Evolutionary conservation across 768 basidiomycete genomes (phyloP).

Genomic region (Clavaria fumosa): DNA sequence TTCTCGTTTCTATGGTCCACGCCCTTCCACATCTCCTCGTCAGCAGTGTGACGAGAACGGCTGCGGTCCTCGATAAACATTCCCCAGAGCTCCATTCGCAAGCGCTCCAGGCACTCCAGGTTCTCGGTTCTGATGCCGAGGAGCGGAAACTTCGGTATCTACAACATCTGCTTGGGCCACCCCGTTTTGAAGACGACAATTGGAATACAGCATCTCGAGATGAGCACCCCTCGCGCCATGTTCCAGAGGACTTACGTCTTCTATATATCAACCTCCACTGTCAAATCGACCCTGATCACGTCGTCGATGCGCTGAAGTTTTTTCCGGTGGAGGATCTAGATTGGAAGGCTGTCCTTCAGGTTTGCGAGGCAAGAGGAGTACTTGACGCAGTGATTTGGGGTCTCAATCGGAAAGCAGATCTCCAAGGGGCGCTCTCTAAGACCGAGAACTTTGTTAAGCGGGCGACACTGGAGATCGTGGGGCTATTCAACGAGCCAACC

Average conservation of each 20-base stretch:
- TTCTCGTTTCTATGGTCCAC: slow-evolving; percentile 35
- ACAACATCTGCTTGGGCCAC: slow-evolving; percentile 48
- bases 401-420: slow-evolving; percentile 44
- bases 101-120: slow-evolving; percentile 47
- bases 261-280: slow-evolving; percentile 64
- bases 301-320: slow-evolving; percentile 45
- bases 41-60: slow-evolving; percentile 48
- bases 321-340: slow-evolving; percentile 41
- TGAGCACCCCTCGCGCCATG: slow-evolving; percentile 23
- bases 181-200: slow-evolving; percentile 28
- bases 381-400: slow-evolving; percentile 79
- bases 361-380: slow-evolving; percentile 51
- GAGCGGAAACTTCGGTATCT: slow-evolving; percentile 64
- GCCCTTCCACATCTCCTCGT: slow-evolving; percentile 53
- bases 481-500: slow-evolving; percentile 17
- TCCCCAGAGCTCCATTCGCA: slow-evolving; percentile 48
- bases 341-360: slow-evolving; percentile 34
- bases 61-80: slow-evolving; percentile 53
- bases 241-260: slow-evolving; percentile 36
- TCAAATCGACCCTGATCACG: slow-evolving; percentile 43
- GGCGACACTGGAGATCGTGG: slow-evolving; percentile 30
- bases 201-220: slow-evolving; percentile 13
- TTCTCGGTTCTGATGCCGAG: slow-evolving; percentile 29
- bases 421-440: slow-evolving; percentile 49
- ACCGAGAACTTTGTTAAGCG: slow-evolving; percentile 42